These are phyloP conservation scores for Candida tropicalis DNA, from an alignment of 1,139 yeast genomes.

Conservation along the genomic window DNA sequence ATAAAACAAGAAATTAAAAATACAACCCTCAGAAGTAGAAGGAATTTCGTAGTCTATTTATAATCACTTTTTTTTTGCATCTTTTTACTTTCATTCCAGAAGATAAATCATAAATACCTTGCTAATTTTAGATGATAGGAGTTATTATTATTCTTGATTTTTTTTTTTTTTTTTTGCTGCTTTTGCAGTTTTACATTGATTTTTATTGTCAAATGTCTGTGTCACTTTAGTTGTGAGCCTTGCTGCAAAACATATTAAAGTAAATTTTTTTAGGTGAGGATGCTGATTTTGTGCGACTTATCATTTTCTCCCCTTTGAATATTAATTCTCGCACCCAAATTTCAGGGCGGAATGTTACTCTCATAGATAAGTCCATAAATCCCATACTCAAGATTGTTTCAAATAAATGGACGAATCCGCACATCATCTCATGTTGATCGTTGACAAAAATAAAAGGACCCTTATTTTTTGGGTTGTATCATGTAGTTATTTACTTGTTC, in stretches of 20 bases:
- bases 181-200: background rate
- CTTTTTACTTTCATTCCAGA: background rate
- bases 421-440: too few species aligned
- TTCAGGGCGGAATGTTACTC: background rate
- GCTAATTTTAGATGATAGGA: background rate
- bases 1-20: background rate
- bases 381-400: background rate
- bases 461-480: background rate
- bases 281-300: conserved; percentile 1
- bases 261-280: background rate
- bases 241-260: background rate
- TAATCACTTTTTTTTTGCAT: background rate
- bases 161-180: too few species aligned
- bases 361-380: background rate
- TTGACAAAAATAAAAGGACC: background rate
- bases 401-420: too few species aligned
- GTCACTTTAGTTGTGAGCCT: background rate
- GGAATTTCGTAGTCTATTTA: background rate
- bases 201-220: background rate
- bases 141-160: too few species aligned
- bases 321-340: background rate
- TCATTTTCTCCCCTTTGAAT: background rate
- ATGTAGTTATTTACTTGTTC: background rate
- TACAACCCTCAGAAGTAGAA: background rate
- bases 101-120: background rate